phyloP scores from a whole-genome alignment of 2,329 filamentous ascomycete species.

The Phymatotrichopsis omnivora region DNA sequence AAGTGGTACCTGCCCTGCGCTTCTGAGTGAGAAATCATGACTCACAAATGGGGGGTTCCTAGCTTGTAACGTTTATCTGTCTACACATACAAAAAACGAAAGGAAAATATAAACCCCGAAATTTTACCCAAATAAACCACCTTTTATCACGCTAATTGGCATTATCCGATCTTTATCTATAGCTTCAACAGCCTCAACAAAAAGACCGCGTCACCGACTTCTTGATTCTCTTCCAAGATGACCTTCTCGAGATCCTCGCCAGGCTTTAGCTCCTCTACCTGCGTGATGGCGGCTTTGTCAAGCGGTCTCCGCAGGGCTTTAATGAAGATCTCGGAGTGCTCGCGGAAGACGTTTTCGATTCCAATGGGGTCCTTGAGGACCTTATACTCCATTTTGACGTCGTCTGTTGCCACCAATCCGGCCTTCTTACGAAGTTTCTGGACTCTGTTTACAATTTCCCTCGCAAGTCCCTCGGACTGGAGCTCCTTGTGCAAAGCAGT shows the following conservation, averaged over 20 bases:
- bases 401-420: conserved; percentile 79
- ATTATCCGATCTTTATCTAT: too few species aligned
- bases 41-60: too few species aligned
- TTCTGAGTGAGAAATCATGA: too few species aligned
- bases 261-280: conserved; percentile 48
- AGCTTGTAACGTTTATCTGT: too few species aligned
- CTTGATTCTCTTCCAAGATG: conserved; percentile 74
- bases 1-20: too few species aligned
- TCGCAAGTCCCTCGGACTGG: conserved; percentile 74
- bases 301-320: conserved; percentile 69
- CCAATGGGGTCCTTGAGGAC: conserved; percentile 71
- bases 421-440: conserved; percentile 92
- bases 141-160: too few species aligned
- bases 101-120: too few species aligned
- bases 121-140: too few species aligned
- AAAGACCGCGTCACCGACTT: conserved; percentile 74
- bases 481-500: conserved; percentile 72
- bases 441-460: conserved; percentile 87
- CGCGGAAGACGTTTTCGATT: conserved; percentile 57
- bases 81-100: too few species aligned
- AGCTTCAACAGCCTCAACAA: conserved; percentile 65
- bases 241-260: conserved; percentile 45
- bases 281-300: conserved; percentile 55
- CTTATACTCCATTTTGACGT: conserved; percentile 88
- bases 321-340: conserved; percentile 58